Base-by-base conservation (phyloP, 1,284 basidiomycete species). In the Papiliotrema laurentii region DNA sequence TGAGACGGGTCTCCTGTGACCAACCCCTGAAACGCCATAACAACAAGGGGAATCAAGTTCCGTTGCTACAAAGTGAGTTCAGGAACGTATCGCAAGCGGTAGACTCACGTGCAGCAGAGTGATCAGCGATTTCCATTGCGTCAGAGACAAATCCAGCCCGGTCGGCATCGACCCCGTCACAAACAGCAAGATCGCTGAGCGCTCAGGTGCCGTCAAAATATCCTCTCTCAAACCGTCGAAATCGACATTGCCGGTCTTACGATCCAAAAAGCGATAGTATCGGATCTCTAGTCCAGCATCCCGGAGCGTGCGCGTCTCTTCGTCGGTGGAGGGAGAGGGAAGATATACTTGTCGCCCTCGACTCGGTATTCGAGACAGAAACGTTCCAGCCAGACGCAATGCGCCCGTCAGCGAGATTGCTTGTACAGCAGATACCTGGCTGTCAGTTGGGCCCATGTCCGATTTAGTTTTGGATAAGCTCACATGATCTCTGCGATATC, bases 111-210 rank as follows among this genome's bases (percentile, higher is more conserved):
- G 59, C 11, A 73, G 42, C 22, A 72, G 54, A 1, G 66, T 57
- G 1, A 64, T 66, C 60, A 97, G 82, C 56, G 80, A 72, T 58
- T 82, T 78, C 94, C 94, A 98, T 69, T 98, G 88, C 55, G 87
- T 86, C 43, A 76, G 74, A 24, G 89, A 93, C 27, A 93, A 89
- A 74, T 98, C 94, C 7, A 96, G 89, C 2, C 94, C 92, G 0
- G 93, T 97, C 4, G 94, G 94, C 66, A 94, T 93, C 72, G 94
- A 93, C 35, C 94, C 94, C 70, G 92, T 93, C 7, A 89, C 89
- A 66, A 96, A 90, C 38, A 98, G 72, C 55, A 98, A 75, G 71
- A 97, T 87, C 42, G 92, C 85, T 3, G 90, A 94, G 16, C 79
- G 74, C 0, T 58, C 51, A 3, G 88, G 86, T 22, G 74, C 78